Base-by-base conservation (phyloP, 108 stramenopile species). In the Seminavis robusta region DNA sequence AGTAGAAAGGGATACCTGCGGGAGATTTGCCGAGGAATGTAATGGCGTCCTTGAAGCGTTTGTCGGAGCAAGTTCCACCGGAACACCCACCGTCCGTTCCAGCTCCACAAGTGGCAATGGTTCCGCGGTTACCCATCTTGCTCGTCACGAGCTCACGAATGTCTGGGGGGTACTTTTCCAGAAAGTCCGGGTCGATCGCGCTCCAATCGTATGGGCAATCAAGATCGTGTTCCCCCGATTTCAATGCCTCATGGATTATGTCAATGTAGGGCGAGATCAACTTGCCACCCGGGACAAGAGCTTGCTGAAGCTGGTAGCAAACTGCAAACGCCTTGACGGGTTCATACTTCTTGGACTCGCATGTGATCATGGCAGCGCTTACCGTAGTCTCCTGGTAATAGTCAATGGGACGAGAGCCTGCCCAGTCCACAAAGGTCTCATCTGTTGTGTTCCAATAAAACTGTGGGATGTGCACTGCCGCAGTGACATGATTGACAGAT, bases 341-440 rank as follows among this genome's bases (percentile, higher is more conserved):
- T 46, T 46, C 44, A 46, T 46, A 46, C 17, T 46, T 46, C 19
- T 46, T 46, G 8, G 44, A 46, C 17, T 46, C 44, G 17, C 44
- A 46, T 13, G 44, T 46, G 16, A 46, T 46, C 44, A 46, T 46
- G 11, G 44, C 44, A 17, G 44, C 44, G 17, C 44, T 46, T 9
- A 46, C 44, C 11, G 44, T 46, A 17, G 44, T 46, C 8, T 20
- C 44, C 16, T 46, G 8, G 19, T 46, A 46, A 46, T 46, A 46
- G 11, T 46, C 44, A 46, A n/a, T 9, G 36, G 9, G 36, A 13
- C 13, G 9, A 11, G 36, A 11, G 9, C 36, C 36, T 13, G 13
- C 13, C 36, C 36, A 37, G 36, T 37, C 36, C 13, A 37, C 36
- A 37, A 37, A 37, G 36, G 36, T 37, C 13, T 9, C 36, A 37